phyloP scores from a whole-genome alignment of 441 rosid genomes.

The Adansonia gregorii region DNA sequence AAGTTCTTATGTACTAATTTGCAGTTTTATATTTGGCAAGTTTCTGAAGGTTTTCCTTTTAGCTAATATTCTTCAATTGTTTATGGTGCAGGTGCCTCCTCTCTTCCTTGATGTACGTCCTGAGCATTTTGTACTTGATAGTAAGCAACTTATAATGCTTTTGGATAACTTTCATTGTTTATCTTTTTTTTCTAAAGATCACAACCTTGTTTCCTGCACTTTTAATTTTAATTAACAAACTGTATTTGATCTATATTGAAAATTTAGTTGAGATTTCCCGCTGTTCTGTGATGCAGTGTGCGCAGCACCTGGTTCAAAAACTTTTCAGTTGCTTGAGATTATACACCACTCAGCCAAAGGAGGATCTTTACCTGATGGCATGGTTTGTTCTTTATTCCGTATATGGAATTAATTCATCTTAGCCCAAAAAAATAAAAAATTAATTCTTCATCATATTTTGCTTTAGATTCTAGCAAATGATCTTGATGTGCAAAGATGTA shows the following conservation, averaged over 20 bases:
- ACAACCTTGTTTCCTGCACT: neutral
- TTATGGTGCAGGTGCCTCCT: constrained; percentile 79
- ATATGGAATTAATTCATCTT: constrained; percentile 21
- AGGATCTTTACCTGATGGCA: constrained; percentile 71
- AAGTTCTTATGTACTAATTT: neutral
- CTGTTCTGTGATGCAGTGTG: constrained; percentile 62
- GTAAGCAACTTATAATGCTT: constrained; percentile 54
- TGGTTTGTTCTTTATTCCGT: constrained; percentile 48
- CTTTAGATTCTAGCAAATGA: constrained; percentile 89
- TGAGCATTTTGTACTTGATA: constrained; percentile 83
- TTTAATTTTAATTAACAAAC: neutral
- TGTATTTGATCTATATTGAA: neutral
- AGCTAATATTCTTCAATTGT: constrained; percentile 18
- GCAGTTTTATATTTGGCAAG: neutral
- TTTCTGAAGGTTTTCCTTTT: constrained; percentile 9
- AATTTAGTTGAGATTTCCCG: neutral
- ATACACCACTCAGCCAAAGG: constrained; percentile 69
- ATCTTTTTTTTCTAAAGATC: neutral
- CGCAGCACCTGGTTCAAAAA: constrained; percentile 98
- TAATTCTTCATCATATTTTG: constrained; percentile 20
- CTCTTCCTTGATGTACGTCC: constrained; percentile 86
- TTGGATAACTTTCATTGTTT: neutral
- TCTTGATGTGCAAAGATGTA: constrained; percentile 91
- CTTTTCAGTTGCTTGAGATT: constrained; percentile 93
- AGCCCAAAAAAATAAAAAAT: neutral